Base-by-base conservation (phyloP, 1,284 basidiomycete species). In the Ganoderma boninense region DNA sequence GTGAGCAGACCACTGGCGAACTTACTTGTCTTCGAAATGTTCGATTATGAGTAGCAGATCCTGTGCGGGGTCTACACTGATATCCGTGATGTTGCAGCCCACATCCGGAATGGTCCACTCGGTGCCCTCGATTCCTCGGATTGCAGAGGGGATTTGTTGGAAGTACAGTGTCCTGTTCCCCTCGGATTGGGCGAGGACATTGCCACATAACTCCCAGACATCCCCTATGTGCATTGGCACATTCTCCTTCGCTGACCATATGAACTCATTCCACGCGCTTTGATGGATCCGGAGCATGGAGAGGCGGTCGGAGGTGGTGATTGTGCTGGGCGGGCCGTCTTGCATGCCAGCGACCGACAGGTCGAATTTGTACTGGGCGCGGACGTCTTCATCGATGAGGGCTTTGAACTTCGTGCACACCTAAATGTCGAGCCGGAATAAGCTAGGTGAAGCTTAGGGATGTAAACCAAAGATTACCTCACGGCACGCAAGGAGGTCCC, bases 1-100 rank as follows among this genome's bases (percentile, higher is more conserved):
- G 43, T 18, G 43, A 32, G 29, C 29, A 32, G 14, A 43, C 14
- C 13, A 16, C 38, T 38, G 38, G 38, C 38, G 29, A 16, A 70
- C 69, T 62, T 70, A 71, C 29, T 77, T 81, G 72, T 71, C 84
- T 80, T 71, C 35, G 49, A 52, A 81, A 42, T 74, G 78, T 74
- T 87, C 84, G 13, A 91, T 77, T 18, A 89, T 72, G 7, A 90
- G 82, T 16, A 91, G 80, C 42, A 92, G 80, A 75, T 92, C 86
- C 75, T 90, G 90, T 40, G 85, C 82, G 20, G 89, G 87, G 76
- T 92, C 91, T 78, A 92, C 85, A 6, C 83, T 83, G 73, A 92
- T 91, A 74, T 92, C 91, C 8, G 87, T 84, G 16, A 90, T 77
- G 10, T 70, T 44, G 62, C 85, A 74, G 10, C 81, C 83, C 54